Evolutionary conservation across 345 rosid genomes (phyloP).

Genomic region (Iberis pinnata): DNA sequence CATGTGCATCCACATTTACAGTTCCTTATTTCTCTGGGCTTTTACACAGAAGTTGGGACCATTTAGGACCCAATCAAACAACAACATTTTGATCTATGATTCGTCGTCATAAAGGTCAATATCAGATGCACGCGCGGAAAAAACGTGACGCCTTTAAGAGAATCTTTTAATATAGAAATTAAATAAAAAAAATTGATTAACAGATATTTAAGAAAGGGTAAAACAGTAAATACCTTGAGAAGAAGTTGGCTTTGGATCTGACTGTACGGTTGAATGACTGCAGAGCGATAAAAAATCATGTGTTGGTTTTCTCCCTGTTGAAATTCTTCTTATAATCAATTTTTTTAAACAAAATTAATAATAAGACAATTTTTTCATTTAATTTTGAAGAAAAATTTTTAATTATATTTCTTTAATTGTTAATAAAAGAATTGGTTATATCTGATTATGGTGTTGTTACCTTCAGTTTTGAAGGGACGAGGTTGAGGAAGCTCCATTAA

Average conservation of each 20-base stretch:
- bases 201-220: slow-evolving; percentile 16
- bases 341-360: slow-evolving; percentile 26
- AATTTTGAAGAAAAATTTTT: too few relatives aligned
- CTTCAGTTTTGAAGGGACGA: slow-evolving; percentile 61
- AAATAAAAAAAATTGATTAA: neutral
- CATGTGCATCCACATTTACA: slow-evolving; percentile 22
- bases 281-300: slow-evolving; percentile 86
- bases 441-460: slow-evolving; percentile 30
- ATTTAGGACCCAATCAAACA: slow-evolving; percentile 14
- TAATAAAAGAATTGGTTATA: too few relatives aligned
- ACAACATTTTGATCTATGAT: slow-evolving; percentile 27
- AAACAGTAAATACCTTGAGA: slow-evolving; percentile 49
- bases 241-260: slow-evolving; percentile 59
- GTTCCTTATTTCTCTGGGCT: slow-evolving; percentile 19
- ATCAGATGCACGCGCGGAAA: slow-evolving; percentile 41
- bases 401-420: too few relatives aligned
- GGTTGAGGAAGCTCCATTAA: slow-evolving; percentile 86
- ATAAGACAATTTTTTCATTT: too few relatives aligned
- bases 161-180: neutral
- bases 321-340: slow-evolving; percentile 29
- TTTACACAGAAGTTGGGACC: slow-evolving; percentile 5
- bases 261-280: slow-evolving; percentile 65
- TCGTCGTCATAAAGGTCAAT: slow-evolving; percentile 19
- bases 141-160: slow-evolving; percentile 33
- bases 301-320: slow-evolving; percentile 76